Evolutionary conservation across 2,329 filamentous ascomycete species (phyloP).

Genomic region (Aspergillus sp.): DNA sequence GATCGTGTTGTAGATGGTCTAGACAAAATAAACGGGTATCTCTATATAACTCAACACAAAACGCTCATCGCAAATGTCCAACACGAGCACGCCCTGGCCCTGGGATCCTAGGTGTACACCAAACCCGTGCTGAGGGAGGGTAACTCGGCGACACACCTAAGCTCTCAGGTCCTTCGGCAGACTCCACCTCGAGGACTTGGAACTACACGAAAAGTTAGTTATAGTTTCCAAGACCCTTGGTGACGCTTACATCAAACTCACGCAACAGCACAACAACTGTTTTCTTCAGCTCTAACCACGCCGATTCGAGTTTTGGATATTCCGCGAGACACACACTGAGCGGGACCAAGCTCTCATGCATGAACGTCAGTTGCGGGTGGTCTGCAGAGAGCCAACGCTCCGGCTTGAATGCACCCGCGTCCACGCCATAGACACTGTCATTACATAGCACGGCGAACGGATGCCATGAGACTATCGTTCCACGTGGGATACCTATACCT

Average conservation of each 20-base stretch:
- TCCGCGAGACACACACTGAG: constrained; percentile 1
- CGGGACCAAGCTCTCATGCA: constrained; percentile 18
- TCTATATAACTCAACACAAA: too few species aligned
- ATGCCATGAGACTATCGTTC: constrained; percentile 18
- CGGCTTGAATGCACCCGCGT: constrained; percentile 16
- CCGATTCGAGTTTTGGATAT: constrained; percentile 7
- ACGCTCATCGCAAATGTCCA: too few species aligned
- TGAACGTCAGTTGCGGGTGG: constrained; percentile 4
- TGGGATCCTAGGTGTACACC: too few species aligned
- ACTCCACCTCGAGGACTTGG: too few species aligned
- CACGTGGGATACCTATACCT: constrained; percentile 4
- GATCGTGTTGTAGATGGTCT: too few species aligned
- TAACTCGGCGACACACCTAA: too few species aligned
- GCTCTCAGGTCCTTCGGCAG: too few species aligned
- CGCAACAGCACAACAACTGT: constrained; percentile 18
- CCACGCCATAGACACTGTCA: constrained; percentile 12
- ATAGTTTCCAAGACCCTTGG: too few species aligned
- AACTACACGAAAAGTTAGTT: too few species aligned
- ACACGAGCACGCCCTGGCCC: too few species aligned
- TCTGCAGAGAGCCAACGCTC: constrained; percentile 22
- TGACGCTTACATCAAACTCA: constrained; percentile 21
- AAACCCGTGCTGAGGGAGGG: too few species aligned
- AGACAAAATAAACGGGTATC: too few species aligned
- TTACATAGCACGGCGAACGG: constrained; percentile 11
- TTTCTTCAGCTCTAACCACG: constrained; percentile 24